Percentiles rank a stretch among this genome's conserved stretches.
phyloP scores from a whole-genome alignment of 2,329 filamentous ascomycete species.

The Neofusicoccum sp. region DNA sequence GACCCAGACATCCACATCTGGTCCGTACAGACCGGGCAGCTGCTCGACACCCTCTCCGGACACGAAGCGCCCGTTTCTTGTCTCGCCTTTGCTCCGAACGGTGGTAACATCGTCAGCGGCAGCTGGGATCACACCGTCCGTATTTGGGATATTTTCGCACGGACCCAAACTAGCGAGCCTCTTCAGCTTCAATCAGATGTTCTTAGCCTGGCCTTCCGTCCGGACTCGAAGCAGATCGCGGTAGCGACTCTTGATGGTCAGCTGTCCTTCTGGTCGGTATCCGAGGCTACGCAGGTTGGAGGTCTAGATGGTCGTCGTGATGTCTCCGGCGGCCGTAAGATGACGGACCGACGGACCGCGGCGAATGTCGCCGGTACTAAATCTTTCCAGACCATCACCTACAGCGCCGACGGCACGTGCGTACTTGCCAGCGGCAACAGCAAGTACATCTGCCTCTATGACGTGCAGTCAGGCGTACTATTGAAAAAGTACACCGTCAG shows the following conservation, averaged over 20 bases:
- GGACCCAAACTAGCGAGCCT: slow-evolving; percentile 93
- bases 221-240: slow-evolving; percentile 87
- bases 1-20: slow-evolving; percentile 98
- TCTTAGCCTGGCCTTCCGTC: slow-evolving; percentile 78
- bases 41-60: slow-evolving; percentile 84
- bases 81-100: slow-evolving; percentile 84
- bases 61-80: slow-evolving; percentile 93
- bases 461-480: slow-evolving; percentile 86
- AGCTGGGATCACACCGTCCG: slow-evolving; percentile 96
- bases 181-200: slow-evolving; percentile 90
- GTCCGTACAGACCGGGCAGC: slow-evolving; percentile 95
- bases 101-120: slow-evolving; percentile 78
- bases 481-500: slow-evolving; percentile 95
- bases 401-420: slow-evolving; percentile 89
- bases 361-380: slow-evolving; percentile 90
- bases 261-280: slow-evolving; percentile 89
- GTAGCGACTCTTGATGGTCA: slow-evolving; percentile 92
- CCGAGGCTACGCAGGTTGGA: slow-evolving; percentile 80
- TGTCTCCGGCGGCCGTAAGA: slow-evolving; percentile 85
- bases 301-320: slow-evolving; percentile 88
- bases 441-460: slow-evolving; percentile 98
- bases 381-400: slow-evolving; percentile 80
- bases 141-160: slow-evolving; percentile 91
- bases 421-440: slow-evolving; percentile 90
- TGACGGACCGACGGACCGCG: slow-evolving; percentile 83